Percentiles rank a stretch among this genome's conserved stretches.
These are phyloP conservation scores for Daldinia concentrica DNA, from an alignment of 495 filamentous ascomycete species.

Conservation along the genomic window DNA sequence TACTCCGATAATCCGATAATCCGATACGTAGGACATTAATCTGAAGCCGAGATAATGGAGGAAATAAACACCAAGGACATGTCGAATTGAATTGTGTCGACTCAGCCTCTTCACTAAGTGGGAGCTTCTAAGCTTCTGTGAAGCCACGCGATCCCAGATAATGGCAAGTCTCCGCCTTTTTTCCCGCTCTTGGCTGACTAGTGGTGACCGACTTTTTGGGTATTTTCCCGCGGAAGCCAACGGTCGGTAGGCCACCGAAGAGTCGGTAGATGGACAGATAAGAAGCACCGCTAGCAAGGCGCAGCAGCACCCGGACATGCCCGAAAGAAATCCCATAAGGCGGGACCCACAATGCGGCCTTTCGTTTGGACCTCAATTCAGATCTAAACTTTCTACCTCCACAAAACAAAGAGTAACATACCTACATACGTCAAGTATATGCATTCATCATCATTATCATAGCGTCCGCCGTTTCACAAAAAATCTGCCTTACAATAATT, in stretches of 20 bases:
- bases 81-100: background rate
- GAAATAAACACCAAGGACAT: no score
- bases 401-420: background rate
- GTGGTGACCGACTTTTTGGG: conserved; percentile 40
- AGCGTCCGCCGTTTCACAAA: background rate
- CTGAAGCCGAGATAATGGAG: background rate
- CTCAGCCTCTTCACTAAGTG: background rate
- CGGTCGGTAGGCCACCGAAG: conserved; percentile 35
- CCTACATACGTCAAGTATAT: background rate
- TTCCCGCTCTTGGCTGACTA: conserved; percentile 28
- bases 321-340: conserved; percentile 20
- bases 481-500: conserved; percentile 39
- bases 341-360: conserved; percentile 1
- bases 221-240: conserved; percentile 22
- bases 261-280: conserved; percentile 16
- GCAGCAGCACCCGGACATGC: conserved; percentile 42
- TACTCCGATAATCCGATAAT: background rate
- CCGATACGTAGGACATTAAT: background rate
- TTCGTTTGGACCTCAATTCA: background rate
- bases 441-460: conserved; percentile 3
- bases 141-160: conserved; percentile 1
- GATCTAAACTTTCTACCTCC: background rate
- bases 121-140: background rate
- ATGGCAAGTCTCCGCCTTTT: conserved; percentile 23
- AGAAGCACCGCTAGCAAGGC: conserved; percentile 23